A percentile compares a stretch with the other conserved stretches of the same genome.
Conservation (phyloP, 23 red algal species). For the Porphyridium purpureum region DNA sequence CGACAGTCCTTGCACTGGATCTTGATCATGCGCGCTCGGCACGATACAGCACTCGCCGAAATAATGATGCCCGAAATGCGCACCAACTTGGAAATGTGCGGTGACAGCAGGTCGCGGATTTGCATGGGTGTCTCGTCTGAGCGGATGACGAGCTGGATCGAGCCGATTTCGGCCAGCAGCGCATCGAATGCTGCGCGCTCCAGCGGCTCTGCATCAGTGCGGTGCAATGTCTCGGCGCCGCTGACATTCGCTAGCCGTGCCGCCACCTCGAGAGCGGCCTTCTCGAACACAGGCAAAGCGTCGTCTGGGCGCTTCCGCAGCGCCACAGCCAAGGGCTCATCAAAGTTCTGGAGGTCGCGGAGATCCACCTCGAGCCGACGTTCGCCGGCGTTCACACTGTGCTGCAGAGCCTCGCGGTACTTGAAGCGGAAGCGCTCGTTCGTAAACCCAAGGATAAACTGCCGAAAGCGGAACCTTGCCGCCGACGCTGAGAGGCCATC, state of each 20-base stretch:
- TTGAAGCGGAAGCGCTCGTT: constrained; percentile 32
- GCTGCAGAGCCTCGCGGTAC: constrained; percentile 74
- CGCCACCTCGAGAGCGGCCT: constrained; percentile 31
- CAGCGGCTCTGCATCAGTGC: constrained; percentile 3
- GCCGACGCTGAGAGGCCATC: background rate
- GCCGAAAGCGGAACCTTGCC: constrained; percentile 37
- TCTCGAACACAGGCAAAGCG: constrained; percentile 19
- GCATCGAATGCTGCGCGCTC: background rate
- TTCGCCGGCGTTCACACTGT: constrained; percentile 41
- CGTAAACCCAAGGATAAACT: constrained; percentile 83
- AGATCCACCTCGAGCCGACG: constrained; percentile 31
- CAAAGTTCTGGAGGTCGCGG: constrained; percentile 66
- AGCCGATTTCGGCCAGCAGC: background rate
- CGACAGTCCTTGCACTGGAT: constrained; percentile 78
- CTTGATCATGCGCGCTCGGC: constrained; percentile 47
- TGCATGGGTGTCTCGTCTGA: constrained; percentile 28
- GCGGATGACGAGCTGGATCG: constrained; percentile 28
- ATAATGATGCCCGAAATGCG: constrained; percentile 83
- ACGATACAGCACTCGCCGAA: constrained; percentile 58
- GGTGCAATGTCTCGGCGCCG: constrained; percentile 4
- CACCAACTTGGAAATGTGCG: constrained; percentile 52
- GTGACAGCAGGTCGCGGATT: constrained; percentile 42
- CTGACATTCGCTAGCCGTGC: constrained; percentile 17
- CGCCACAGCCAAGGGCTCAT: constrained; percentile 49
- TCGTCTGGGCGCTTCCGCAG: constrained; percentile 41